These are phyloP conservation scores for Epichloe hybrida DNA, from an alignment of 2,329 filamentous ascomycete species.

Conservation along the genomic window DNA sequence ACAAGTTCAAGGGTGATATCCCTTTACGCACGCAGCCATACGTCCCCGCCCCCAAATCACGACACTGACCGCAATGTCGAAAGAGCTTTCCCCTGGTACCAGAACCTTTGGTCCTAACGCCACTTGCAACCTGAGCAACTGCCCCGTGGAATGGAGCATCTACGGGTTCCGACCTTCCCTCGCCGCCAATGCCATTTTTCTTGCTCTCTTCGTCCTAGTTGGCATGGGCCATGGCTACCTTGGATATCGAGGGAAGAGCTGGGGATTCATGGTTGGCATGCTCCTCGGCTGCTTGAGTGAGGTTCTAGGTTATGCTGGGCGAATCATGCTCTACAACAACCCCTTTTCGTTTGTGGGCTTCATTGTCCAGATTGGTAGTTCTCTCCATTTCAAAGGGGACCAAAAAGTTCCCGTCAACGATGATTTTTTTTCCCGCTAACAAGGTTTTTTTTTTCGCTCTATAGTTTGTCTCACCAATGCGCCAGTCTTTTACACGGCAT, in stretches of 20 bases:
- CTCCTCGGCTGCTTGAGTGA: conserved; percentile 42
- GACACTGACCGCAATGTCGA: conserved; percentile 1
- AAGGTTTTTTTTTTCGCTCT: not conserved
- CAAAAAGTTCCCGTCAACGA: not conserved
- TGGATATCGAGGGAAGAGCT: conserved; percentile 33
- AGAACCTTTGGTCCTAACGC: conserved; percentile 28
- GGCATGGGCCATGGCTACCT: conserved; percentile 26
- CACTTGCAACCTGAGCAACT: conserved; percentile 34
- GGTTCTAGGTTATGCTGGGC: conserved; percentile 48
- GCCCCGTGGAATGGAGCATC: conserved; percentile 32
- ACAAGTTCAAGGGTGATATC: not conserved
- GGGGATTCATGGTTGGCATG: conserved; percentile 38
- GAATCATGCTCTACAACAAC: conserved; percentile 42
- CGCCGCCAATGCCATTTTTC: conserved; percentile 37
- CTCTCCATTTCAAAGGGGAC: not conserved
- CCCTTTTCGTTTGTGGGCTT: conserved; percentile 47
- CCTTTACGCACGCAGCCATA: not conserved
- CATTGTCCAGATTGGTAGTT: conserved; percentile 49
- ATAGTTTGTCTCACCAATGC: conserved; percentile 40
- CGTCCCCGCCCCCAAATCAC: no score
- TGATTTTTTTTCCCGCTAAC: not conserved
- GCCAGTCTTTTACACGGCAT: conserved; percentile 39
- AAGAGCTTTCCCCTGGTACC: conserved; percentile 8
- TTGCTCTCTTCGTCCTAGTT: conserved; percentile 33
- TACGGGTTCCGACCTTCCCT: conserved; percentile 42